Base-by-base conservation (phyloP, 2,329 filamentous ascomycete genomes). In the Sarocladium oryzae region DNA sequence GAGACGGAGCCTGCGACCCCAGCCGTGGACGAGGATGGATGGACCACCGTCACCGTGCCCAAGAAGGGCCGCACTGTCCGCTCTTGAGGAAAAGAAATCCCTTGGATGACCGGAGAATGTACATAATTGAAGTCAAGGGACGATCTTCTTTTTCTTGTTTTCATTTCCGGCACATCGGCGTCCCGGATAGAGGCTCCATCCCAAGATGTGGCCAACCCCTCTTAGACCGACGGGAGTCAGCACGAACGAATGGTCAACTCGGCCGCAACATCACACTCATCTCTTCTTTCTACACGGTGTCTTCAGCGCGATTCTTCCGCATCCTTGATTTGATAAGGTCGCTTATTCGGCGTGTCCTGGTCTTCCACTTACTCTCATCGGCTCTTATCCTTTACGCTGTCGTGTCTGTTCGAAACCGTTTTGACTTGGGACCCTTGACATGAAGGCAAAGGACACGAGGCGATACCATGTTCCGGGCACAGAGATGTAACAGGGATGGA, bases 1-100 rank as follows among this genome's bases (percentile, higher is more conserved):
- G 58, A 33, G 63, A 58, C 33, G 58, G 62, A 51, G 53, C 59
- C 30, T 26, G 48, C 46, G 11, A 57, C 69, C 32, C 67, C 70
- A 49, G 66, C 70, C 35, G 65, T 71, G 48, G 77, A 80, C 43
- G 80, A 81, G 33, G 81, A 85, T 62, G 82, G 82, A 57, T 85
- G 82, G 82, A 82, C 79, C 56, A 85, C 78, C 23, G 82, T 82
- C 37, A 49, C 46, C 18, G 30, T 37, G 24, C 46, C 46, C 33
- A 55, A 55, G 54, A 55, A 55, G 54, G 54, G 54, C 32, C 54
- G 54, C 16, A 37, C 30, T 20, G 46, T 36, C 16, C 46, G 46
- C 46, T 36, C 46, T 26, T 49, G 28, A 49, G 33, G 21, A 37
- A 26, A 37, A 24, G n/a, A 37, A 9, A 21, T 20, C 21, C 33